A percentile compares a stretch with the other conserved stretches of the same genome.
Conservation (phyloP, 75 land plant species). For the Pseudotsuga menziesii region DNA sequence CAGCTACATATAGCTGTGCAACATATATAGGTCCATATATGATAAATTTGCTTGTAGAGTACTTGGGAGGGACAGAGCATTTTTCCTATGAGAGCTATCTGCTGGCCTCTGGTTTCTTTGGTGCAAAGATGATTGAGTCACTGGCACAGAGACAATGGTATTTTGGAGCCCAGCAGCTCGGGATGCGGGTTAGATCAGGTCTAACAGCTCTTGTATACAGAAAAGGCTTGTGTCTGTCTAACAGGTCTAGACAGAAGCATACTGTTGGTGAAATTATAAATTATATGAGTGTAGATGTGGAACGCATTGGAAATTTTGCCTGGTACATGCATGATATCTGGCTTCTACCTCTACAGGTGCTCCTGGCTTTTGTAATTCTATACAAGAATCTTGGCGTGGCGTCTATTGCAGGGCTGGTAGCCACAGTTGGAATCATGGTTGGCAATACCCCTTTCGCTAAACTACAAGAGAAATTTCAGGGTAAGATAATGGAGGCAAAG, state of each 20-base stretch:
- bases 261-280: constrained; percentile 53
- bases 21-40: constrained; percentile 47
- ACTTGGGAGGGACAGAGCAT: constrained; percentile 33
- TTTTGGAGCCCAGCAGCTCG: constrained; percentile 27
- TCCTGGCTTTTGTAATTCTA: constrained; percentile 28
- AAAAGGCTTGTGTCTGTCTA: constrained; percentile 38
- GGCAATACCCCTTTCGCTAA: constrained; percentile 32
- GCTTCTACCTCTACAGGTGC: constrained; percentile 39
- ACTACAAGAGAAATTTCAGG: constrained; percentile 47
- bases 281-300: constrained; percentile 46
- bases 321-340: constrained; percentile 47
- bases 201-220: constrained; percentile 41
- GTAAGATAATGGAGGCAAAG: constrained; percentile 42
- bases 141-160: constrained; percentile 44
- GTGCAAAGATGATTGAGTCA: constrained; percentile 34
- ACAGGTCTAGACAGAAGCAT: constrained; percentile 31
- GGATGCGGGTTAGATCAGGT: constrained; percentile 29
- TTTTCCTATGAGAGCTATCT: constrained; percentile 38
- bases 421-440: constrained; percentile 24
- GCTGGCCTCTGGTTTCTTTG: constrained; percentile 23
- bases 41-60: constrained; percentile 42
- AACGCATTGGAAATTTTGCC: constrained; percentile 35
- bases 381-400: constrained; percentile 36
- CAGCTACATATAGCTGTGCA: constrained; percentile 15
- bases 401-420: constrained; percentile 27